phyloP scores from a whole-genome alignment of 495 filamentous ascomycete species.

The Aspergillus nanangensis region DNA sequence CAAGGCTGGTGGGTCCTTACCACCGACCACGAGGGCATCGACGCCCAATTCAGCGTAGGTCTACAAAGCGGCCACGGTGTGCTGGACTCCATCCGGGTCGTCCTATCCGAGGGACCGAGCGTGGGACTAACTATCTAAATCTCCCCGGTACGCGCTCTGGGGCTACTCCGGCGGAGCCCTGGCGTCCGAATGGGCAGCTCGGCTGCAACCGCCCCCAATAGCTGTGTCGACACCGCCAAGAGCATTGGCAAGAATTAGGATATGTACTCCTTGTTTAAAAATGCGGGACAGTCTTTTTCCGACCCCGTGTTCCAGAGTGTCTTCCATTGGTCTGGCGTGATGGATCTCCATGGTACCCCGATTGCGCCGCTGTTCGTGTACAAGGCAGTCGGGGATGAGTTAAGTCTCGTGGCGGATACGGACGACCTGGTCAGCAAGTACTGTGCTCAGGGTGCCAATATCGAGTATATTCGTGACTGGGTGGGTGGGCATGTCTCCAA shows the following conservation, averaged over 20 bases:
- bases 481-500: slow-evolving; percentile 4
- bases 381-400: slow-evolving; percentile 46
- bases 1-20: slow-evolving; percentile 18
- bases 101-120: neutral
- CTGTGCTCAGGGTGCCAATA: slow-evolving; percentile 17
- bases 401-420: slow-evolving; percentile 34
- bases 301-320: slow-evolving; percentile 7
- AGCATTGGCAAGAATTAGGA: neutral
- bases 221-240: neutral
- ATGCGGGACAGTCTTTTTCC: slow-evolving; percentile 4
- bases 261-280: slow-evolving; percentile 12
- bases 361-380: slow-evolving; percentile 44
- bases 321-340: slow-evolving; percentile 11
- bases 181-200: slow-evolving; percentile 41
- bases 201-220: slow-evolving; percentile 28
- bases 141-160: slow-evolving; percentile 31
- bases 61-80: slow-evolving; percentile 12
- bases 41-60: slow-evolving; percentile 14
- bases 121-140: neutral
- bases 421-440: slow-evolving; percentile 38
- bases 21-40: slow-evolving; percentile 20
- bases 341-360: slow-evolving; percentile 25
- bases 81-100: slow-evolving; percentile 13
- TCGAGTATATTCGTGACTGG: slow-evolving; percentile 4
- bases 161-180: slow-evolving; percentile 50